Base-by-base conservation (phyloP, 1,284 basidiomycete genomes). In the Apiotrichum domesticum region DNA sequence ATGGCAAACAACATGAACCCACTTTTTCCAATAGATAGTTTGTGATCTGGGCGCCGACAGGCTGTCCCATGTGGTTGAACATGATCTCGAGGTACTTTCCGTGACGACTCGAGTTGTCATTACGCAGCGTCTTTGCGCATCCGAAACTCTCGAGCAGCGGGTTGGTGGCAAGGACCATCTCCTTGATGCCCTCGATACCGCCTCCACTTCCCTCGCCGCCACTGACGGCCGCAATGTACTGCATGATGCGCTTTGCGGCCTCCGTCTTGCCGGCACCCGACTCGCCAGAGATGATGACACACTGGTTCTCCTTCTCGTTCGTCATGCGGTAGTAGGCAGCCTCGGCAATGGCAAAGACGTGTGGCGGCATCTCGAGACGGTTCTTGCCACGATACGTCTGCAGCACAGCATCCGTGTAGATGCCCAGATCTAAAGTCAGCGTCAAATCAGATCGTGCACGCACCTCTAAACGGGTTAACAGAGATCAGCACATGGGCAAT, bases 101-200 rank as follows among this genome's bases (percentile, higher is more conserved):
- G 83, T 98, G 96, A 64, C 96, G 87, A 84, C 90, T 94, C 6
- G 91, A 95, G 75, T 99, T 99, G 78, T 99, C 97, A 76, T 99
- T 99, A 56, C 96, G 84, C 61, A 99, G 81, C 14, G 96, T 99
- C 80, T 98, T 99, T 33, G 96, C 96, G 77, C 96, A 98, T 32
- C 96, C 96, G 66, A 99, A 99, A 77, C 90, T 95, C 78, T 99
- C 96, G 62, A 99, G 80, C 43, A 99, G 78, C 29, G 96, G 96
- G 75, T 99, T 98, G 14, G 96, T 99, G 8, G 96, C 96, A 44
- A 99, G 81, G n/a, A 98, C 96, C 96, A 99, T 99, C 72, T 98
- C 94, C 80, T 98, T 98, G 77, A 98, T 94, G 74, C 93, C 87
- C 73, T 95, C 90, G 63, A 98, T 98, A 3, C 74, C 72, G 10